Evolutionary conservation across 2,329 filamentous ascomycete species (phyloP).

Genomic region (Cryphonectria nitschkei): DNA sequence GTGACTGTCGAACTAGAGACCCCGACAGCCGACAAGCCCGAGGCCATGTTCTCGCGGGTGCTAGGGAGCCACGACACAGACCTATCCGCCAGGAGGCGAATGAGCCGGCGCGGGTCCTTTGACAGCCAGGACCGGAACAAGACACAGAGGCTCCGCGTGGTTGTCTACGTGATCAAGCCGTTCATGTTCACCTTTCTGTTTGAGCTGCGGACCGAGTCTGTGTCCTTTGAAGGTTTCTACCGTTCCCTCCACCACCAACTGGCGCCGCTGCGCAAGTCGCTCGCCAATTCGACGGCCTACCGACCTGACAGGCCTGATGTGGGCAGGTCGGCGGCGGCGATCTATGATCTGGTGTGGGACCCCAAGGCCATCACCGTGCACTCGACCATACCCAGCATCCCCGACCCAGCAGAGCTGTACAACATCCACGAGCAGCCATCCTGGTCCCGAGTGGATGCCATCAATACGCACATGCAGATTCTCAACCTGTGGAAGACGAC

Average conservation of each 20-base stretch:
- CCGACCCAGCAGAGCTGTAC: constrained; percentile 45
- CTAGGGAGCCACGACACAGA: constrained; percentile 46
- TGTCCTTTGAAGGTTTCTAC: constrained; percentile 61
- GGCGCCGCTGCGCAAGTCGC: constrained; percentile 58
- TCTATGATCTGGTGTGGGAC: constrained; percentile 68
- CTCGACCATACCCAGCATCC: constrained; percentile 70
- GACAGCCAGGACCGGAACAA: constrained; percentile 58
- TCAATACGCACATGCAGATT: constrained; percentile 68
- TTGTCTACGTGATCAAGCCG: constrained; percentile 74
- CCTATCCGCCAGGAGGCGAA: constrained; percentile 22
- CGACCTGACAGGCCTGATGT: constrained; percentile 54
- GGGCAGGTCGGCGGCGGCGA: constrained; percentile 44
- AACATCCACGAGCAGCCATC: constrained; percentile 35
- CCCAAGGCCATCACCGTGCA: constrained; percentile 58
- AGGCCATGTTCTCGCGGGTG: constrained; percentile 51
- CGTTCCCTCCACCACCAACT: constrained; percentile 65
- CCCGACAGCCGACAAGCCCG: constrained; percentile 43
- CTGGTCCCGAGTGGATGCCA: constrained; percentile 66
- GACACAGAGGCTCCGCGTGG: constrained; percentile 63
- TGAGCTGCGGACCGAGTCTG: constrained; percentile 59
- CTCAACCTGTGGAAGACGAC: constrained; percentile 59
- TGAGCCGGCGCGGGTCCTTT: constrained; percentile 35
- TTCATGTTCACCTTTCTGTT: constrained; percentile 82
- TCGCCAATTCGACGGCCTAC: constrained; percentile 60
- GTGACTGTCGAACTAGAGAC: constrained; percentile 67